Evolutionary conservation across 345 rosid genomes (phyloP), one percentile per base, ranked within the genome.

Genomic region (Litchi chinensis): DNA sequence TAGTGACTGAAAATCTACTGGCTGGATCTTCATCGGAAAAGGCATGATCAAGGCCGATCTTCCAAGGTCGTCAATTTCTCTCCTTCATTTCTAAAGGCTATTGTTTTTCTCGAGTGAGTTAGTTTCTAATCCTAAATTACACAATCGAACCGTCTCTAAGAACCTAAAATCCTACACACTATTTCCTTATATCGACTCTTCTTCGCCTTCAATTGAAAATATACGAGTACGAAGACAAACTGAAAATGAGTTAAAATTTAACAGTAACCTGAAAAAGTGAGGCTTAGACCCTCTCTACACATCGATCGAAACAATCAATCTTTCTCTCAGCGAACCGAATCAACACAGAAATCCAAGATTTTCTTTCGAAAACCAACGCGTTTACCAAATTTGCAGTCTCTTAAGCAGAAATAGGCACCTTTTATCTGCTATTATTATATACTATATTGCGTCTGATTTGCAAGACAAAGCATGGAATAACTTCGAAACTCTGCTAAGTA

Each of bases 21-120:
- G 98, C 80, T 91, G 98, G 75, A 95, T 88, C 92, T 89, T 95
- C 98, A 87, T 87, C 15, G 85, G 84, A 44, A 77, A 88, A 65
- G 92, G 91, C 87, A 89, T 81, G 76, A 59, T 70, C 74, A 65
- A 78, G 77, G 79, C 70, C 71, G n/a, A 59, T 26, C 79, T 24
- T 67, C 12, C 28, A 60, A 10, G 15, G 68, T 24, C 28, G 63
- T 65, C 74, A 66, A 71, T 63, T 46, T 16, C 4, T 57, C 13
- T 63, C 15, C 62, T 76, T 78, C 80, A 70, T 76, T 73, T 50
- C 26, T 28, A 44, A 65, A 78, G 48, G 59, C 52, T 32, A 70
- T 60, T 48, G 9, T 37, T 37, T 54, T 8, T 44, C 26, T 44
- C 37, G 37, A 32, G 37, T 21, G 13, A 71, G 69, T 24, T 9